Evolutionary conservation across 2,329 filamentous ascomycete genomes (phyloP).

Genomic region (Fusarium nurragi): DNA sequence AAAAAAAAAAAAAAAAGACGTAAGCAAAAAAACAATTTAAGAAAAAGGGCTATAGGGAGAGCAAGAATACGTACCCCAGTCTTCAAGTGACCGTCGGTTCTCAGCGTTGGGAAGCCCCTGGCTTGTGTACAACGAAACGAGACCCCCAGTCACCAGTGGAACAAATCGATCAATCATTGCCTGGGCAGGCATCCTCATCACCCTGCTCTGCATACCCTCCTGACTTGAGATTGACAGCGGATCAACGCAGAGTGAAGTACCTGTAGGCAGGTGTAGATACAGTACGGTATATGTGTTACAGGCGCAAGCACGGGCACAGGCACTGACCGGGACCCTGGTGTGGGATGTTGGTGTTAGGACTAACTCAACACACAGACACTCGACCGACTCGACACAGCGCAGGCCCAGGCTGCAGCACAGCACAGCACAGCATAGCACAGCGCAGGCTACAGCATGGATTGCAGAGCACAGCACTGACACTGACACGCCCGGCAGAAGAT

Average conservation of each 20-base stretch:
- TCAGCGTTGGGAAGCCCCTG: not conserved
- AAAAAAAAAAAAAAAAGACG: conserved; percentile 19
- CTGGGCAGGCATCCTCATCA: conserved; percentile 24
- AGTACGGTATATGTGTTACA: conserved; percentile 27
- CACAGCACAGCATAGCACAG: not conserved
- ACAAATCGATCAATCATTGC: conserved; percentile 31
- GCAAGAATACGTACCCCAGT: conserved; percentile 22
- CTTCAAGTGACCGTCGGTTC: conserved; percentile 9
- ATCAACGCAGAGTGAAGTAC: conserved; percentile 4
- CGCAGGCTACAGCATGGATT: conserved; percentile 1
- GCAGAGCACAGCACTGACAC: conserved; percentile 1
- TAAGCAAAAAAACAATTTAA: conserved; percentile 22
- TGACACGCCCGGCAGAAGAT: conserved; percentile 24
- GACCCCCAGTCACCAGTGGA: conserved; percentile 24
- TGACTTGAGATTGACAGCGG: conserved; percentile 37
- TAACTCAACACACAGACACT: conserved; percentile 31
- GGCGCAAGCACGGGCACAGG: conserved; percentile 26
- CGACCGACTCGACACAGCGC: conserved; percentile 13
- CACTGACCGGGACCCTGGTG: conserved; percentile 23
- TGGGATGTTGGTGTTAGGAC: conserved; percentile 11
- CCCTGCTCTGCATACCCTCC: conserved; percentile 24
- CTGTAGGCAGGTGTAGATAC: conserved; percentile 12
- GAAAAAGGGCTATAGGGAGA: conserved; percentile 16
- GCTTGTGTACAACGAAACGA: not conserved
- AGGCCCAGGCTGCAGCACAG: not conserved